Base-by-base conservation (phyloP, 257 asterid species). In the Solanum chmielewskii region DNA sequence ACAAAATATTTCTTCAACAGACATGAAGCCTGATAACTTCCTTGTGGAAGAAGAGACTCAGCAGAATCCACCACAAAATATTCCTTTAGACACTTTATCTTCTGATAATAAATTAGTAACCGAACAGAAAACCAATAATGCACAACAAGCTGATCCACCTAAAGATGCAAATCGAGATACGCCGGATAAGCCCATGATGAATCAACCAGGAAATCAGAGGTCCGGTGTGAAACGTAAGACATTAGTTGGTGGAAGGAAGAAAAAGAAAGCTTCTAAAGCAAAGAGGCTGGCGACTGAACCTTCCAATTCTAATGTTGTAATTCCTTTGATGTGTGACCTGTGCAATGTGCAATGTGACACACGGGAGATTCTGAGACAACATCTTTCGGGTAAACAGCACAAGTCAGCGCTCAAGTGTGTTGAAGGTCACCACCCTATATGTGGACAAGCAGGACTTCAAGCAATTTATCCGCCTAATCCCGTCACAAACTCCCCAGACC, bases 381-480 rank as follows among this genome's bases (percentile, higher is more conserved):
- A 88, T 31, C 86, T 86, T 84, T 86, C 76, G 4, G 88, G 89
- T 86, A 84, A 66, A 71, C 89, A 84, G 77, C 91, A 90, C 87
- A n/a, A 45, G 16, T 44, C 91, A 41, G 85, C 85, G 82, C 84
- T 49, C 45, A 89, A 85, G 83, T 87, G 59, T 41, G 64, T 59
- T 85, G 86, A 85, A 35, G 87, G 78, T 82, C 88, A 89, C 66
- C 85, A 78, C 83, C 88, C 89, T 77, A 89, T 69, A 68, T 84
- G 69, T 41, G 88, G 87, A 85, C 75, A 82, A 21, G 15, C 47
- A 27, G 90, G 90, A 84, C 91, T 90, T 73, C 92, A 88, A 88
- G 86, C 87, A 71, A 69, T 85, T 35, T 90, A 90, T 71, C 90
- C 91, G 44, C 89, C 90, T 44, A 87, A 76, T 83, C 85, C 87